Evolutionary conservation across 2,329 filamentous ascomycete species (phyloP).

Genomic region (Trichophyton verrucosum): DNA sequence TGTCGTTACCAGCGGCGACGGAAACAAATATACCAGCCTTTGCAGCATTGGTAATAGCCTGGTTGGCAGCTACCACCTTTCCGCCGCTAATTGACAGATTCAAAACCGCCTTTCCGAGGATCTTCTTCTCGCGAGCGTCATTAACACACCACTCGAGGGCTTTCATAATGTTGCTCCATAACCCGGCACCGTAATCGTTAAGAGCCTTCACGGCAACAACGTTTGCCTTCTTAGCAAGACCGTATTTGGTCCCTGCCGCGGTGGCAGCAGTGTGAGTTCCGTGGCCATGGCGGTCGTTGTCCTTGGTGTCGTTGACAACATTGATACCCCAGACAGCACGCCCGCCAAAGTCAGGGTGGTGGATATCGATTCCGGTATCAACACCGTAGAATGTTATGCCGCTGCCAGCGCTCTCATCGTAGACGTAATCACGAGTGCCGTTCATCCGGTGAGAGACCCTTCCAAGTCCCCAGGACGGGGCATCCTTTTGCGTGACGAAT

Average conservation of each 20-base stretch:
- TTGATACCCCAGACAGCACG: conserved; percentile 26
- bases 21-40: conserved; percentile 29
- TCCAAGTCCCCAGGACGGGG: conserved; percentile 25
- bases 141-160: conserved; percentile 35
- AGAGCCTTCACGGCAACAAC: conserved; percentile 40
- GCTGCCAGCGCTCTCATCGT: conserved; percentile 24
- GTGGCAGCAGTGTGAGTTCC: conserved; percentile 31
- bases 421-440: conserved; percentile 21
- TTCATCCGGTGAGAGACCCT: conserved; percentile 21
- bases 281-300: conserved; percentile 22
- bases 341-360: conserved; percentile 25
- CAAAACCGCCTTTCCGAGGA: conserved; percentile 22
- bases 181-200: conserved; percentile 34
- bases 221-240: conserved; percentile 27
- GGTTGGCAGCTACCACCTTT: conserved; percentile 27
- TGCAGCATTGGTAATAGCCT: conserved; percentile 27
- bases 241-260: conserved; percentile 23
- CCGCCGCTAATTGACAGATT: conserved; percentile 28
- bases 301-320: conserved; percentile 14
- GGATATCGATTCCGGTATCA: conserved; percentile 26
- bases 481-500: conserved; percentile 10
- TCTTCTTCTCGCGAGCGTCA: conserved; percentile 21
- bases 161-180: conserved; percentile 36
- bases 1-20: conserved; percentile 33
- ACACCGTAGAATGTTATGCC: conserved; percentile 27